phyloP scores from a whole-genome alignment of 805 yeast genomes.

The Lipomyces starkeyi region DNA sequence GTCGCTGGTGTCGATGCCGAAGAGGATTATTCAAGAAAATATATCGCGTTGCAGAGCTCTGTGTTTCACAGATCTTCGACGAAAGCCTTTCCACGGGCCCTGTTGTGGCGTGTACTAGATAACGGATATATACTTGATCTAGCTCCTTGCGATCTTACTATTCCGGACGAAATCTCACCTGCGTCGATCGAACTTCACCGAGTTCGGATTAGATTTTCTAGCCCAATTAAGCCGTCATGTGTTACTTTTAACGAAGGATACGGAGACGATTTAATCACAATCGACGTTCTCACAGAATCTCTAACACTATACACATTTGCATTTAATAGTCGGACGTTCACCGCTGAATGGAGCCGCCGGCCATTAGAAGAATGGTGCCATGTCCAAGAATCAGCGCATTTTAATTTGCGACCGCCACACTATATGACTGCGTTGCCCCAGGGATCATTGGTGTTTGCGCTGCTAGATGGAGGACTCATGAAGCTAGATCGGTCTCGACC shows the following conservation, averaged over 20 bases:
- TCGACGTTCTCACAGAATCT: constrained; percentile 33
- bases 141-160: constrained; percentile 22
- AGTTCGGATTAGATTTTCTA: constrained; percentile 23
- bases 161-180: constrained; percentile 7
- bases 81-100: constrained; percentile 20
- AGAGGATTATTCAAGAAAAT: constrained; percentile 19
- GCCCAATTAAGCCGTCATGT: constrained; percentile 25
- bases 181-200: constrained; percentile 16
- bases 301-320: constrained; percentile 26
- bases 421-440: constrained; percentile 56
- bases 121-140: constrained; percentile 23
- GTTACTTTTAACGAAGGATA: constrained; percentile 25
- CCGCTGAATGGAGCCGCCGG: constrained; percentile 21
- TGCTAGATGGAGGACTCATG: constrained; percentile 79
- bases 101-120: constrained; percentile 36
- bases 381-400: constrained; percentile 42
- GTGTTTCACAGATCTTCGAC: constrained; percentile 18
- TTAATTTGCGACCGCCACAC: constrained; percentile 63
- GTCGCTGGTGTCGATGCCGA: constrained; percentile 28
- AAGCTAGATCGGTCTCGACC: constrained; percentile 40
- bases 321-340: constrained; percentile 13
- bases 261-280: constrained; percentile 13
- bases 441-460: constrained; percentile 58
- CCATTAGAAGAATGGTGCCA: constrained; percentile 35
- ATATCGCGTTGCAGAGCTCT: constrained; percentile 27